Evolutionary conservation across 2,329 filamentous ascomycete species (phyloP).

Genomic region (Ilyonectria sp.): DNA sequence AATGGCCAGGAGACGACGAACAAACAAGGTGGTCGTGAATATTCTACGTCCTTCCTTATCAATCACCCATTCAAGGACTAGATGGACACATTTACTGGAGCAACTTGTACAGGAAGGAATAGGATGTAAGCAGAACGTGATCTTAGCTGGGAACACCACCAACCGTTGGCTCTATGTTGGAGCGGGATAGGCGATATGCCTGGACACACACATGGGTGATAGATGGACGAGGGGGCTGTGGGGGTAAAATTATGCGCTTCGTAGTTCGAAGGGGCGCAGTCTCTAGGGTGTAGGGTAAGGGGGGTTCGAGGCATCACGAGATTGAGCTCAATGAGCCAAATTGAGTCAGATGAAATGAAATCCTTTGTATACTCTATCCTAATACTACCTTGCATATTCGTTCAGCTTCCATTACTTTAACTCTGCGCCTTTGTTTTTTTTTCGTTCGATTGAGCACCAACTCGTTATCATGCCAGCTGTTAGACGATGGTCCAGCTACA

Average conservation of each 20-base stretch:
- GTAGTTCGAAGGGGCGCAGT: neutral
- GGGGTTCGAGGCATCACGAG: no score
- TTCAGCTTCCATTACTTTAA: slow-evolving; percentile 20
- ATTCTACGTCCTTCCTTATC: no score
- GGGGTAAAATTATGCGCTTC: neutral
- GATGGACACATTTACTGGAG: slow-evolving; percentile 20
- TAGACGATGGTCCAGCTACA: slow-evolving; percentile 13
- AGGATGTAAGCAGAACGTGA: slow-evolving; percentile 29
- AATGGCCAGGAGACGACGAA: no score
- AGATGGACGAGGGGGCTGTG: slow-evolving; percentile 21
- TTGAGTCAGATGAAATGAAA: neutral
- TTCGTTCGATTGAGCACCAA: neutral
- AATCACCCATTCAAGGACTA: slow-evolving; percentile 19
- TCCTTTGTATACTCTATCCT: slow-evolving; percentile 14
- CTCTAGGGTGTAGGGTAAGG: neutral
- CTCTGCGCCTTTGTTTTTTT: neutral
- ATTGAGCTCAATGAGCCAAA: neutral
- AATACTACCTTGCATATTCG: slow-evolving; percentile 4
- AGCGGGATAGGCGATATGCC: slow-evolving; percentile 21
- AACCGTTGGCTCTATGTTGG: slow-evolving; percentile 25
- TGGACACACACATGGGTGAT: slow-evolving; percentile 33
- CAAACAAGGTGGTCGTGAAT: no score
- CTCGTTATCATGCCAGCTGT: slow-evolving; percentile 11
- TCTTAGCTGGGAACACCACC: slow-evolving; percentile 19
- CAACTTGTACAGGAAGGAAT: slow-evolving; percentile 10